Base-by-base conservation (phyloP, 306 rosid genomes). In the Coriaria nepalensis region DNA sequence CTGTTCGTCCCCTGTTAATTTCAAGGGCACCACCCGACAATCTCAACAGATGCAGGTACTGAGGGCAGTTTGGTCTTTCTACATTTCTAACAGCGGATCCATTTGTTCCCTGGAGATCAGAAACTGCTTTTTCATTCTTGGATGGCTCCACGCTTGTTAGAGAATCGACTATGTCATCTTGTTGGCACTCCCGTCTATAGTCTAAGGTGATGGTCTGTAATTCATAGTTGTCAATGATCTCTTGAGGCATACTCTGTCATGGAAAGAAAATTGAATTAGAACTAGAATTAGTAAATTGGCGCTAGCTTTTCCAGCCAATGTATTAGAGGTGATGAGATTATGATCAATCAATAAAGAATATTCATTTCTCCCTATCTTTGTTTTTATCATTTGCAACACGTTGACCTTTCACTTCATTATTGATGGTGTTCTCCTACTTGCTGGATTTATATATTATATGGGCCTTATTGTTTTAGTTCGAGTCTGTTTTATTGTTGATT, bases 141-240 rank as follows among this genome's bases (percentile, higher is more conserved):
- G 53, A 12, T 9, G 49, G 45, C 71, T 84, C 95, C 63, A 38
- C 67, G 40, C 78, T 73, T 1, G 93, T 77, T 45, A 90, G 95
- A 14, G 87, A 90, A 69, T 90, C 94, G 8, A 90, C 98, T 1
- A 71, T 10, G 55, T 77, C 98, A 9, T 69, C 60, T 13, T 61
- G 92, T 79, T 82, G 95, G 57, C 95, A 90, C 57, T 85, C 94
- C 46, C 98, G 71, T 74, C 98, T 81, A 65, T 90, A 90, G 78
- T 90, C 98, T 68, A 85, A 68, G 45, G 95, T 90, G 50, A 90
- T 75, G 43, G 92, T 79, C 55, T 79, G 92, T 60, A 90, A 66
- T 73, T 81, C 95, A 60, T 79, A 70, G 75, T 57, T 73, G 46
- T 77, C 93, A 40, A 90, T 85, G 75, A 77, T 55, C 75, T 90